Base-by-base conservation (phyloP, 2,329 filamentous ascomycete genomes). In the Capronia epimyces region DNA sequence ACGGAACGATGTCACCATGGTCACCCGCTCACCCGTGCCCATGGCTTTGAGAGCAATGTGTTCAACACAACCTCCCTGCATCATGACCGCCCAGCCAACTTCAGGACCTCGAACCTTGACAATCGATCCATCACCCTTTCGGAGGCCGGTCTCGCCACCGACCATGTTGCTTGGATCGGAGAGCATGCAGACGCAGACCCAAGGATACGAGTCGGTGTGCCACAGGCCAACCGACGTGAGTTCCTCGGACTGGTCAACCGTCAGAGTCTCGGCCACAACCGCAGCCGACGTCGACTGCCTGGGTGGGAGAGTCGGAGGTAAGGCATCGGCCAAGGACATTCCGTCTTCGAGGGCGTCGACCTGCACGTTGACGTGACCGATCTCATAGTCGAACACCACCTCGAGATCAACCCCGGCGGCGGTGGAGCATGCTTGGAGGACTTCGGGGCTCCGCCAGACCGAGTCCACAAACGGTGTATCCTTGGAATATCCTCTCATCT, bases 391-490 rank as follows among this genome's bases (percentile, higher is more conserved):
- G 47, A 61, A 56, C 8, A 57, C 57, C 1, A 59, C 56, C 22
- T 60, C 55, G 12, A 63, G 58, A 18, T 63, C 61, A 1, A 63
- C 57, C 2, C 60, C 60, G 3, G 60, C 61, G 32, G 55, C 47
- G 3, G 55, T 32, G 7, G 56, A 58, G 13, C 59, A 46, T n/a
- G 58, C 54, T n/a, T 55, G 46, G 21, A 62, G 21, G 20, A 61
- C 51, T 25, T 61, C 55, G 4, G 53, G 51, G 13, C 50, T 57
- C 24, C 55, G 52, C 60, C 62, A 64, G 22, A 65, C 64, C 12
- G 63, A 41, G 41, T 67, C 58, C 13, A 65, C 64, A 49, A 68
- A 69, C 0, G 63, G 61, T 1, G 65, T 59, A 21, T 67, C 65
- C 21, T 60, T 57, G 16, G 62, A 61, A 63, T 66, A 42, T 56